Percentiles rank a stretch among this genome's conserved stretches.
phyloP scores from a whole-genome alignment of 495 filamentous ascomycete genomes.

The Chaetomium cochliodes region DNA sequence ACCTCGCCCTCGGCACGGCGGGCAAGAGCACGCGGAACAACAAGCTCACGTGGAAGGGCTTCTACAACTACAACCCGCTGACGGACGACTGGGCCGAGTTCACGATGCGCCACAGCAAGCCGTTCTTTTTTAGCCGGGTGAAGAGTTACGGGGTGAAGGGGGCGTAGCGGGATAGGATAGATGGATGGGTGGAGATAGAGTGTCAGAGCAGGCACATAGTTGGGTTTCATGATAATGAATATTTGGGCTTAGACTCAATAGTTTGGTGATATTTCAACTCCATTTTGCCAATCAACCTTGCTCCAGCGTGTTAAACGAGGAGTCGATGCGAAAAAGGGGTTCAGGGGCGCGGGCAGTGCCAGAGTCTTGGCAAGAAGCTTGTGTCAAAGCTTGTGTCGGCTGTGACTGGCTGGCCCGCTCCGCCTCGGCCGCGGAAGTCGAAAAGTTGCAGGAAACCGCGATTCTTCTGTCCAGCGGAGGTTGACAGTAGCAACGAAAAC shows the following conservation, averaged over 20 bases:
- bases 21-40: conserved; percentile 65
- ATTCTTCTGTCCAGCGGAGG: no score
- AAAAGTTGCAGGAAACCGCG: background rate
- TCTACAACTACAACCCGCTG: conserved; percentile 85
- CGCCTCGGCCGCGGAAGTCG: background rate
- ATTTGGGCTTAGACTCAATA: background rate
- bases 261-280: background rate
- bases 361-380: conserved; percentile 2
- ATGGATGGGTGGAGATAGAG: background rate
- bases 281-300: background rate
- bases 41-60: conserved; percentile 84
- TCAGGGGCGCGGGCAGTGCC: conserved; percentile 1
- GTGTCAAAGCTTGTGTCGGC: background rate
- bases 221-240: background rate
- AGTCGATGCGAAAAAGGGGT: conserved; percentile 4
- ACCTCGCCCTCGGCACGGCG: conserved; percentile 62
- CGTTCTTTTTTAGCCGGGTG: conserved; percentile 87
- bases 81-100: conserved; percentile 93
- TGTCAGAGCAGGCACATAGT: background rate
- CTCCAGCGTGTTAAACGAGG: background rate
- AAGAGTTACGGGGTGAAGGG: conserved; percentile 60
- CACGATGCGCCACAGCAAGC: conserved; percentile 73
- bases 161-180: background rate
- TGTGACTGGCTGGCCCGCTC: background rate
- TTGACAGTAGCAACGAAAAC: no score